Percentiles rank a stretch among this genome's conserved stretches.
These are phyloP conservation scores for Yarrowia sp. DNA, from an alignment of 805 yeast species.

Conservation along the genomic window DNA sequence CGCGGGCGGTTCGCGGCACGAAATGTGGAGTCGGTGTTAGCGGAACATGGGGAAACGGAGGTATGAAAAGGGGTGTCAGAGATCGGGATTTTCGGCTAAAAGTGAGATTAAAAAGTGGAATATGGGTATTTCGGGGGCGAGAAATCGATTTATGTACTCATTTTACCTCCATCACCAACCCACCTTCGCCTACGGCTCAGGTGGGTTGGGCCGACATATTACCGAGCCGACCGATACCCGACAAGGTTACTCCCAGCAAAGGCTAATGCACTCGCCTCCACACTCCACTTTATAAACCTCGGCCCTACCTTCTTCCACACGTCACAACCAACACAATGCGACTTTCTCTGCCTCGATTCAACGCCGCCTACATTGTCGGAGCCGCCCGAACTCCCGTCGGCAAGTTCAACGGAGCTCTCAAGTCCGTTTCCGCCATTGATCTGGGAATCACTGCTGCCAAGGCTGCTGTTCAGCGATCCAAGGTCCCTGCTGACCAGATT, in stretches of 20 bases:
- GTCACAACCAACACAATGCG: slow-evolving; percentile 17
- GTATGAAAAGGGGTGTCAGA: background rate
- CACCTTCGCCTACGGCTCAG: background rate
- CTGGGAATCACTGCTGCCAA: slow-evolving; percentile 85
- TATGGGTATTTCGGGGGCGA: no score
- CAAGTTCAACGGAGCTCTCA: slow-evolving; percentile 78
- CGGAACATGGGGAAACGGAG: background rate
- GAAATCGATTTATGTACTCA: no score
- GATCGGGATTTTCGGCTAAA: no score
- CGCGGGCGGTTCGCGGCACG: slow-evolving; percentile 11
- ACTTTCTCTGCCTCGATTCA: slow-evolving; percentile 24
- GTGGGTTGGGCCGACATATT: slow-evolving; percentile 3
- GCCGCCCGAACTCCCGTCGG: slow-evolving; percentile 94
- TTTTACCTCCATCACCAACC: background rate
- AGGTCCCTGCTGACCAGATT: slow-evolving; percentile 68
- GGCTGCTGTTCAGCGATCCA: slow-evolving; percentile 79
- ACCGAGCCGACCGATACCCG: slow-evolving; percentile 27
- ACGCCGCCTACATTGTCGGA: slow-evolving; percentile 74
- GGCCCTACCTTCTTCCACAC: background rate
- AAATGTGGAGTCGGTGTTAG: slow-evolving; percentile 1
- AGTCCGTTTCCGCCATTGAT: slow-evolving; percentile 69
- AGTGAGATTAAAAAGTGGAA: no score
- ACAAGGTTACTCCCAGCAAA: slow-evolving; percentile 17
- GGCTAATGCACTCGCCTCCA: background rate
- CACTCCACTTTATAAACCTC: slow-evolving; percentile 1